Base-by-base conservation (phyloP, 1,284 basidiomycete genomes). In the Ceratobasidium sp. region DNA sequence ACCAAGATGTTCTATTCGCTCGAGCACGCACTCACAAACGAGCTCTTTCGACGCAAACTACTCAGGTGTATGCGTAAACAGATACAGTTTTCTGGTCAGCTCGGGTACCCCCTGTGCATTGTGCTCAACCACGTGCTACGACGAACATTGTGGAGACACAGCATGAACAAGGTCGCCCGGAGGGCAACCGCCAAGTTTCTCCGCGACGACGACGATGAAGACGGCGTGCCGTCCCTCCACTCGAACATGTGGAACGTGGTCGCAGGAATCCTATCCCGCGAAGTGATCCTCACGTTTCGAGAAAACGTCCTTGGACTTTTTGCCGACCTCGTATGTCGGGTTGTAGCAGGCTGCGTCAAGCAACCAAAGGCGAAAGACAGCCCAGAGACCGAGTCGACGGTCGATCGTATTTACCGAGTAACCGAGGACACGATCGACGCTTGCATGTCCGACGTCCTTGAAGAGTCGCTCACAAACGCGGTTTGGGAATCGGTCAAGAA, bases 161-260 rank as follows among this genome's bases (percentile, higher is more conserved):
- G 51, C 51, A 52, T 52, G 51, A 52, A 52, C 4, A 52, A 52
- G 22, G 51, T 19, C 51, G 19, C 22, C n/a, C 51, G 51, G 19
- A 52, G 51, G 51, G 51, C 51, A 52, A 52, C 51, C 51, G 51
- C 51, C 19, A 52, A 52, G n/a, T 52, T 52, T 22, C 51, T 52
- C 51, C 15, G 51, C 51, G 19, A 7, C n/a, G 51, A 22, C 51
- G 51, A 46, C 5, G 44, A 52, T 19, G 51, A 52, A 1, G 51
- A 52, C 19, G 51, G 22, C 19, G 51, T 52, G 8, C 51, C 51
- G n/a, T n/a, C 51, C 3, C 15, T 52, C n/a, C 51, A 52, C n/a
- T 19, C 2, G 4, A 13, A 19, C 7, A 52, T 52, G 51, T 52
- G 51, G 51, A 52, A 52, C 19, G 51, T 52, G n/a, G 51, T 52